These are phyloP conservation scores for Hypoxylon sp. DNA, from an alignment of 2,329 filamentous ascomycete species.

Conservation along the genomic window DNA sequence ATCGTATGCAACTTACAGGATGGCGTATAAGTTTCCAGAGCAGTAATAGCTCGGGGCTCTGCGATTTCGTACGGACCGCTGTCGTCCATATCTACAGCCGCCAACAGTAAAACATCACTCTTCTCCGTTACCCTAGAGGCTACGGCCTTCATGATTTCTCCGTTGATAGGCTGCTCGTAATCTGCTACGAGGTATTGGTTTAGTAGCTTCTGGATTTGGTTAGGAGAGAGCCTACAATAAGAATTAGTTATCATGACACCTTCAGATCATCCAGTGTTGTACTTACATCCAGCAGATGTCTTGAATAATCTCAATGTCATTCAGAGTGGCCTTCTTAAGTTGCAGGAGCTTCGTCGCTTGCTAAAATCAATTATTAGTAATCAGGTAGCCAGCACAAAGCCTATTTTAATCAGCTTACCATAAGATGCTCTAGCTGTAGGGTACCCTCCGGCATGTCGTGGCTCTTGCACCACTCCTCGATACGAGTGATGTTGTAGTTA, in stretches of 20 bases:
- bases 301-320: conserved; percentile 99
- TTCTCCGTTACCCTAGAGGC: conserved; percentile 97
- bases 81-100: conserved; percentile 98
- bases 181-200: conserved; percentile 99
- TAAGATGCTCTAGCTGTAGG: conserved; percentile 94
- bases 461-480: conserved; percentile 99
- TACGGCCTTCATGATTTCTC: conserved; percentile 99
- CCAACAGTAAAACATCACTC: conserved; percentile 91
- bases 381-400: conserved; percentile 5
- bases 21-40: conserved; percentile 96
- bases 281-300: conserved; percentile 99
- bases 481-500: conserved; percentile 99
- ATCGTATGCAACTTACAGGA: conserved; percentile 73
- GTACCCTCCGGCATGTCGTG: conserved; percentile 99
- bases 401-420: conserved; percentile 67
- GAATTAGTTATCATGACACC: conserved; percentile 25
- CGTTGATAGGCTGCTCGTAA: conserved; percentile 99
- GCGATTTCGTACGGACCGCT: conserved; percentile 98
- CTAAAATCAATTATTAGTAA: conserved; percentile 54
- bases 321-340: conserved; percentile 97
- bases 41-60: conserved; percentile 93
- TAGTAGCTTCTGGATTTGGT: conserved; percentile 98
- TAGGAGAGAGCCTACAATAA: conserved; percentile 81
- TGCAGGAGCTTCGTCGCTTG: conserved; percentile 98
- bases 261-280: conserved; percentile 11